Percentiles rank a stretch among this genome's conserved stretches.
Evolutionary conservation across 2,329 filamentous ascomycete genomes (phyloP).

Genomic region (Colletotrichum navitas): DNA sequence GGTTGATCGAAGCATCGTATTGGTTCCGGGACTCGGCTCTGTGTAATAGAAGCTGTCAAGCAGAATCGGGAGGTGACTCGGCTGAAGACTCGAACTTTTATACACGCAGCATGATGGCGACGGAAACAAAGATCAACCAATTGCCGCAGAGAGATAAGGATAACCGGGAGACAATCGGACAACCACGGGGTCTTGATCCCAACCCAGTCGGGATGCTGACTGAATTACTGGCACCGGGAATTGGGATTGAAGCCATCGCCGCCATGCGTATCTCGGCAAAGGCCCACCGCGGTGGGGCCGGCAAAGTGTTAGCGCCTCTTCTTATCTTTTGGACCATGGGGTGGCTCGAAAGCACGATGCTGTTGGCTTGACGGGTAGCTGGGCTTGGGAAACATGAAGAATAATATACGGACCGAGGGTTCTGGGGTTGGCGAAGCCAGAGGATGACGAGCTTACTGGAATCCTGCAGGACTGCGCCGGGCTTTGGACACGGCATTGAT

Average conservation of each 20-base stretch:
- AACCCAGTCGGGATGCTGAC: neutral
- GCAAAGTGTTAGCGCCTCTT: neutral
- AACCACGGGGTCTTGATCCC: neutral
- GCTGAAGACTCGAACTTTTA: neutral
- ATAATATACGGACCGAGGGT: neutral
- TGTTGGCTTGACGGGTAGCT: neutral
- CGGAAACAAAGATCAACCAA: neutral
- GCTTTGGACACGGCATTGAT: neutral
- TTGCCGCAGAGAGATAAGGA: conserved; percentile 6
- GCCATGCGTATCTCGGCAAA: neutral
- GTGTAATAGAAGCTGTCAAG: too few species aligned
- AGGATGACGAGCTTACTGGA: neutral
- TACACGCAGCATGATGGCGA: neutral
- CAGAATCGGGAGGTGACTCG: neutral
- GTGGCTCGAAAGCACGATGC: neutral
- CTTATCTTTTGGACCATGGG: neutral
- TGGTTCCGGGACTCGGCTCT: too few species aligned
- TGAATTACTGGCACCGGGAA: neutral
- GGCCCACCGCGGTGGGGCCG: neutral
- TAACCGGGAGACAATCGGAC: neutral
- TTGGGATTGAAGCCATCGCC: conserved; percentile 4
- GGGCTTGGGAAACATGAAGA: too few species aligned
- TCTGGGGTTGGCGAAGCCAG: neutral
- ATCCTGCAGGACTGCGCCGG: neutral
- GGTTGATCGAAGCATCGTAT: conserved; percentile 5